phyloP scores from a whole-genome alignment of 371 early-diverging fungal species.

The Batkoa obscura region DNA sequence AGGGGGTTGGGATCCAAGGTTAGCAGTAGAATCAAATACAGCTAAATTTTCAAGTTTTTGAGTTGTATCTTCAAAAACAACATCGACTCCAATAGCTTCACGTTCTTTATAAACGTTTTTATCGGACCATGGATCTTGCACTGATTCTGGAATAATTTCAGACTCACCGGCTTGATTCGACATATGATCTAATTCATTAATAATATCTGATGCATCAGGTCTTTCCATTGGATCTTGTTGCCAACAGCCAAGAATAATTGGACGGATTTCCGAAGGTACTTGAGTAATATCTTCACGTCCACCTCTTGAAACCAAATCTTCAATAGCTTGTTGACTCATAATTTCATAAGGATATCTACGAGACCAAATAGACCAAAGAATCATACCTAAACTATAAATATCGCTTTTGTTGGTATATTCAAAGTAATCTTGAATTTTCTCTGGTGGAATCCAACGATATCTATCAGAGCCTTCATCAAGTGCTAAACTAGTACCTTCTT shows the following conservation, averaged over 20 bases:
- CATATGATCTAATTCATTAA: neutral
- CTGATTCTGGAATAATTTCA: neutral
- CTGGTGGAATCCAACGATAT: conserved; percentile 6
- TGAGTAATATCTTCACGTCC: conserved; percentile 1
- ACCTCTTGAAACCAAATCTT: conserved; percentile 2
- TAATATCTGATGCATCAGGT: neutral
- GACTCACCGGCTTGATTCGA: neutral
- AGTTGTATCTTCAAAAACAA: neutral
- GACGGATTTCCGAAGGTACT: neutral
- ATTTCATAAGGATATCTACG: conserved; percentile 3
- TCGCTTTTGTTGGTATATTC: conserved; percentile 1
- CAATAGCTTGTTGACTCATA: conserved; percentile 1
- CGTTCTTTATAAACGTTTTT: neutral
- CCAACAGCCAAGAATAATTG: conserved; percentile 1
- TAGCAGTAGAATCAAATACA: neutral
- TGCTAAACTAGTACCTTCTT: neutral
- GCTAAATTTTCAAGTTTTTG: too few species aligned
- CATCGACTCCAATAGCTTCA: neutral
- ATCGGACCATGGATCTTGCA: neutral
- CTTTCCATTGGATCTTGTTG: conserved; percentile 4
- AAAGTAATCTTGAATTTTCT: neutral
- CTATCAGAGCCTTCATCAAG: conserved; percentile 1
- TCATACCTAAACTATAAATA: conserved; percentile 5
- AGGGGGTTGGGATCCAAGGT: neutral
- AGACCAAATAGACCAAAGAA: conserved; percentile 3